phyloP scores from a whole-genome alignment of 495 filamentous ascomycete species.

The Aspergillus taichungensis region DNA sequence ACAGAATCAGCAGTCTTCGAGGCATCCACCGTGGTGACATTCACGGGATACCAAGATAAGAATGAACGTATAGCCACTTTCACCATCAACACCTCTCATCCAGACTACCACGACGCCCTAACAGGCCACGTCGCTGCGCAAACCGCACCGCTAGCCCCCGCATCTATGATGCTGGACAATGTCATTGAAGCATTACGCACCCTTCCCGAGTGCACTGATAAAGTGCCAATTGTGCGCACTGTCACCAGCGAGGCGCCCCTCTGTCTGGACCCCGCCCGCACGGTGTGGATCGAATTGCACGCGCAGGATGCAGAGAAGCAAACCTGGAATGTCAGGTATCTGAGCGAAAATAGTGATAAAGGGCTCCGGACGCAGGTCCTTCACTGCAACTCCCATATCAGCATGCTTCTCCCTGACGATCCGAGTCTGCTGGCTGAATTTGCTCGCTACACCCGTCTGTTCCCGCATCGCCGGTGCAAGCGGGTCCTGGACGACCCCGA shows the following conservation, averaged over 20 bases:
- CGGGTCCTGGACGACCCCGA: constrained; percentile 27
- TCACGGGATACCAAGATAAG: constrained; percentile 35
- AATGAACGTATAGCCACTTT: constrained; percentile 28
- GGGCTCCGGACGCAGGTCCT: constrained; percentile 1
- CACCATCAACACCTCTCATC: constrained; percentile 36
- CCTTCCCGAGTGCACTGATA: constrained; percentile 12
- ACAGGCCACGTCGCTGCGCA: constrained; percentile 36
- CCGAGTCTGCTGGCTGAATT: constrained; percentile 22
- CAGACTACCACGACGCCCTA: constrained; percentile 29
- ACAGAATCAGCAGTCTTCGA: background rate
- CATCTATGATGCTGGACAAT: constrained; percentile 37
- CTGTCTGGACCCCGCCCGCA: constrained; percentile 27
- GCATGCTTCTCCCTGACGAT: constrained; percentile 1
- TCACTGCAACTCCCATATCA: constrained; percentile 7
- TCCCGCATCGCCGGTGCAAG: constrained; percentile 28
- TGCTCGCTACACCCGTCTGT: constrained; percentile 32
- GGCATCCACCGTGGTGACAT: constrained; percentile 23
- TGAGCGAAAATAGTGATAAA: constrained; percentile 2
- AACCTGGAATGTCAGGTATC: constrained; percentile 14
- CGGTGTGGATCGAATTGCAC: constrained; percentile 29
- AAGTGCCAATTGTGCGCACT: constrained; percentile 27
- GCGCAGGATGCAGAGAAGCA: constrained; percentile 8
- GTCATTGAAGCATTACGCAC: constrained; percentile 39
- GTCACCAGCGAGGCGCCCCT: constrained; percentile 34
- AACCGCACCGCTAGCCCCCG: constrained; percentile 41